Conservation (phyloP, 768 basidiomycete species). For the Coprinopsis marcescibilis region DNA sequence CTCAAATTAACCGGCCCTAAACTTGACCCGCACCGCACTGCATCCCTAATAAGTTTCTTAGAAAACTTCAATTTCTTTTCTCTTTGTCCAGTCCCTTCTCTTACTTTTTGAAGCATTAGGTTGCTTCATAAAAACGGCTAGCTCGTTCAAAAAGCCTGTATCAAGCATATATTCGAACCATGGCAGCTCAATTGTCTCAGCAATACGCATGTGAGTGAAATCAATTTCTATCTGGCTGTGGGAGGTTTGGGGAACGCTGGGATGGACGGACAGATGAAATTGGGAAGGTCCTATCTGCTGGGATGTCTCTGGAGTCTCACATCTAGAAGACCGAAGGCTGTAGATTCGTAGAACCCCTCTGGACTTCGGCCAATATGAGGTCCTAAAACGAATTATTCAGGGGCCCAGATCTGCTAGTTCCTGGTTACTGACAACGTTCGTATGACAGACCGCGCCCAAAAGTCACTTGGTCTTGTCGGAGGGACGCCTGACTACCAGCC, state of each 20-base stretch:
- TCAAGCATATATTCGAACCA: slow-evolving; percentile 32
- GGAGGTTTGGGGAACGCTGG: not conserved
- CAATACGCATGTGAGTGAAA: slow-evolving; percentile 75
- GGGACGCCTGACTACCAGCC: slow-evolving; percentile 73
- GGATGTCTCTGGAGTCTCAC: no score
- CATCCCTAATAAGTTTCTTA: slow-evolving; percentile 9
- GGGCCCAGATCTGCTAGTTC: not conserved
- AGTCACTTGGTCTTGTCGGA: slow-evolving; percentile 80
- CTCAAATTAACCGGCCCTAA: not conserved
- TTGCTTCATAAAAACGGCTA: slow-evolving; percentile 55
- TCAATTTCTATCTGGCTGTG: slow-evolving; percentile 13
- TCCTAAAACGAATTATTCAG: slow-evolving; percentile 6
- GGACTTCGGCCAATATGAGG: slow-evolving; percentile 14
- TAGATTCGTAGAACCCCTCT: no score
- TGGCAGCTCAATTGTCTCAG: slow-evolving; percentile 73
- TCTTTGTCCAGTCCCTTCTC: slow-evolving; percentile 20
- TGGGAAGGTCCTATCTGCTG: slow-evolving; percentile 5
- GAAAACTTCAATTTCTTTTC: slow-evolving; percentile 12
- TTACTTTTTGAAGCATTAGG: slow-evolving; percentile 65
- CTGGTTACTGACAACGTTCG: slow-evolving; percentile 15
- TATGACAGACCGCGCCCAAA: slow-evolving; percentile 83
- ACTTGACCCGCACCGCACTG: not conserved
- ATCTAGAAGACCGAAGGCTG: no score
- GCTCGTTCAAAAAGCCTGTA: slow-evolving; percentile 24
- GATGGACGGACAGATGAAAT: not conserved